phyloP scores from a whole-genome alignment of 768 basidiomycete species.

The Boletus pseudo-olivaceus region DNA sequence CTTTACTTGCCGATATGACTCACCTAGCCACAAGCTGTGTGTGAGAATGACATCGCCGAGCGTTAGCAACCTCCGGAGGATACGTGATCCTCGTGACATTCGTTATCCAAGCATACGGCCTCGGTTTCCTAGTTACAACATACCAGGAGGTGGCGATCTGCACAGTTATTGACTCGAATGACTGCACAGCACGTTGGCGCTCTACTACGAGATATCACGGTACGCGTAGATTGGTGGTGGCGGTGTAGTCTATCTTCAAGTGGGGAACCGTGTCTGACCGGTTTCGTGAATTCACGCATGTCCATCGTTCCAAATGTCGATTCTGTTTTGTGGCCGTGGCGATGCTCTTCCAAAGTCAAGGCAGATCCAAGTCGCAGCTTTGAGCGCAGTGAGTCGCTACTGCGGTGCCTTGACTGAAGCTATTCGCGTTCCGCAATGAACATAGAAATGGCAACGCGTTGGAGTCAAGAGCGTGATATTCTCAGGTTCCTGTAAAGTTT shows the following conservation, averaged over 20 bases:
- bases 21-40: slow-evolving; percentile 27
- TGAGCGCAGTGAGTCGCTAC: background rate
- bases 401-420: slow-evolving; percentile 3
- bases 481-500: background rate
- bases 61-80: slow-evolving; percentile 8
- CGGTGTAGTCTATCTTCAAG: background rate
- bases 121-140: background rate
- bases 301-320: background rate
- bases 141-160: background rate
- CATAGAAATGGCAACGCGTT: background rate
- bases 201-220: background rate
- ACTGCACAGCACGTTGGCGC: slow-evolving; percentile 10
- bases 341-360: background rate
- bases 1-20: slow-evolving; percentile 28
- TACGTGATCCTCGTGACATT: slow-evolving; percentile 1
- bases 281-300: background rate
- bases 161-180: background rate
- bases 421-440: background rate
- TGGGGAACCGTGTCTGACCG: background rate
- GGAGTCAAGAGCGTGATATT: background rate
- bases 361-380: slow-evolving; percentile 2
- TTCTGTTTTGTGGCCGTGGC: background rate
- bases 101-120: background rate
- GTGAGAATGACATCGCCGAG: slow-evolving; percentile 21
- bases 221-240: background rate